Evolutionary conservation across 2,329 filamentous ascomycete genomes (phyloP), one percentile per base, ranked within the genome.

Genomic region (Microthyrium microscopicum): DNA sequence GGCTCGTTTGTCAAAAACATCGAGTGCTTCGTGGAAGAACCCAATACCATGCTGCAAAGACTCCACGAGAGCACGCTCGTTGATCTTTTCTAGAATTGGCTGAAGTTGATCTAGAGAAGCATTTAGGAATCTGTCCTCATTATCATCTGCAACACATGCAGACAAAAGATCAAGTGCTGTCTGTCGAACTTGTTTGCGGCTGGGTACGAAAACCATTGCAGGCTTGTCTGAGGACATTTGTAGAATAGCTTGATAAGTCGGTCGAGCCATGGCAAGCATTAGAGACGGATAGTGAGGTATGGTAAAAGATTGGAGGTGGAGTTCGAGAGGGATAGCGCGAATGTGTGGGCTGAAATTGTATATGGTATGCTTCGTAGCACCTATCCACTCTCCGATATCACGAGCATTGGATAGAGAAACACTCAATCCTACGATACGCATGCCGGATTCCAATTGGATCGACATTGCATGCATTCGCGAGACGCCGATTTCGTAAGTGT

Each of bases 231-330:
- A 64, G 5, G 89, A 91, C 52, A 92, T 70, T 47, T 92, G 83
- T 3, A 83, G 70, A 43, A 98, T 81, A 3, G 87, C 80, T 39
- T 82, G 64, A 53, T 94, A 95, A 1, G 83, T 77, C 15, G 91
- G 91, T 54, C 91, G 87, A 12, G 85, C 83, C 89, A 98, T 98
- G 11, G 89, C 85, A 44, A 98, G 70, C 89, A 98, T 98, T 26
- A 98, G 68, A 8, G 89, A 95, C 4, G 89, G 91, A 60, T 93
- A 94, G 51, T 98, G 91, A 29, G 91, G 84, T 39, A 93, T 92
- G 19, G 77, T 81, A 59, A 89, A 98, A 1, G 85, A 87, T 55
- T 98, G 89, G 30, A 98, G 78, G 51, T 94, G 84, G 37, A 98
- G 70, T 53, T 95, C 87, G 20, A 98, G 62, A 16, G 87, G 85